Conservation (phyloP, 257 asterid genomes). For the Galeopsis tetrahit region DNA sequence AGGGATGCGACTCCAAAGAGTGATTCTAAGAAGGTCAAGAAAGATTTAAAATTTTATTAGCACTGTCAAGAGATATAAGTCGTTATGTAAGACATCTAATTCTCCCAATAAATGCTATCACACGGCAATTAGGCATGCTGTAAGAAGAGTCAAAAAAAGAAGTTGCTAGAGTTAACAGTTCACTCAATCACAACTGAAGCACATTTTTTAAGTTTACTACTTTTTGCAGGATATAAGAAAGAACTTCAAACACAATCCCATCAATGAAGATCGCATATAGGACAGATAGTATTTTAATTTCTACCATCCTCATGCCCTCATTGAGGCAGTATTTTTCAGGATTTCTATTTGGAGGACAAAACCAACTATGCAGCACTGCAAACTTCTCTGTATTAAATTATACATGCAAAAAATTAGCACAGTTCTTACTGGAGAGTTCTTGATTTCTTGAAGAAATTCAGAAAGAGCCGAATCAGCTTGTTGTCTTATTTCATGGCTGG, state of each 20-base stretch:
- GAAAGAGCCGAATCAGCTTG: slow-evolving; percentile 99
- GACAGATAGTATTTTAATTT: slow-evolving; percentile 10
- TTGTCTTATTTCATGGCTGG: slow-evolving; percentile 97
- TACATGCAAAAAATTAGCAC: slow-evolving; percentile 19
- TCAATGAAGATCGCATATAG: slow-evolving; percentile 26
- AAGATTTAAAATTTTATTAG: slow-evolving; percentile 1
- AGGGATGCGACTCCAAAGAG: too few relatives aligned
- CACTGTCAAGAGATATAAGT: not conserved
- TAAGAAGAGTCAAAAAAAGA: slow-evolving; percentile 3
- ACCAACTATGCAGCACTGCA: slow-evolving; percentile 25
- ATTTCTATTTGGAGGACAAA: slow-evolving; percentile 4
- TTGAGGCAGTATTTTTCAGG: slow-evolving; percentile 25
- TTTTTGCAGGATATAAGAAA: slow-evolving; percentile 18
- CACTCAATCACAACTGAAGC: slow-evolving; percentile 5
- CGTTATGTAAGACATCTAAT: slow-evolving; percentile 10
- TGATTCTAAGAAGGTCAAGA: not conserved
- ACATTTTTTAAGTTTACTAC: slow-evolving; percentile 21
- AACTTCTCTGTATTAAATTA: slow-evolving; percentile 6
- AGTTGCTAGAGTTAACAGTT: not conserved
- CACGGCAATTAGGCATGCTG: slow-evolving; percentile 13
- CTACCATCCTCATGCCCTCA: slow-evolving; percentile 27
- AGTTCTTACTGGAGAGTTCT: slow-evolving; percentile 95
- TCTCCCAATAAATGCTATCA: slow-evolving; percentile 22
- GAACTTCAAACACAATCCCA: slow-evolving; percentile 21
- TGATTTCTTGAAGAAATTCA: slow-evolving; percentile 98